phyloP scores from a whole-genome alignment of 2,329 filamentous ascomycete genomes.

The Pseudonectria buxi region DNA sequence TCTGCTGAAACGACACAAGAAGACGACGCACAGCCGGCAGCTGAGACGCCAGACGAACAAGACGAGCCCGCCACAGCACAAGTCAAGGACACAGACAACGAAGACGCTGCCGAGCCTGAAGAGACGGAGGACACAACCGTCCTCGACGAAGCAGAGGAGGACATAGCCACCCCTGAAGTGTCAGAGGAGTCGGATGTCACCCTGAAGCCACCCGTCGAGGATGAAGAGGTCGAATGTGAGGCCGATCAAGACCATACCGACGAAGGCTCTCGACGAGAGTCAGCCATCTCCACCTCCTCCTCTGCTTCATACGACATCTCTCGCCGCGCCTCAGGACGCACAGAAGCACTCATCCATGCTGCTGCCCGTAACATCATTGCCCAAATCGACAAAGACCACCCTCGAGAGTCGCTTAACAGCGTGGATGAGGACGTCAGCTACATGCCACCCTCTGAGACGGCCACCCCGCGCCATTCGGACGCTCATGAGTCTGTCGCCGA shows the following conservation, averaged over 20 bases:
- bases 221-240: too few relatives aligned
- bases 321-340: slow-evolving; percentile 36
- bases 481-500: slow-evolving; percentile 16
- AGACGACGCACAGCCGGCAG: not conserved
- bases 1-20: too few relatives aligned
- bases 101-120: too few relatives aligned
- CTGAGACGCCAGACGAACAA: not conserved
- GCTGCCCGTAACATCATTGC: slow-evolving; percentile 46
- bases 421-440: slow-evolving; percentile 1
- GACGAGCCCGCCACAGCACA: too few relatives aligned
- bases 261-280: slow-evolving; percentile 14
- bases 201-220: too few relatives aligned
- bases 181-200: too few relatives aligned
- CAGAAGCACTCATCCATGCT: slow-evolving; percentile 47
- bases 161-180: too few relatives aligned
- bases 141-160: too few relatives aligned
- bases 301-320: slow-evolving; percentile 17
- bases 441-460: not conserved
- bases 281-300: slow-evolving; percentile 17
- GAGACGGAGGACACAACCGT: too few relatives aligned
- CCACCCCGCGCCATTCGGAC: slow-evolving; percentile 19
- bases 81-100: too few relatives aligned
- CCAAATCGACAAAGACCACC: slow-evolving; percentile 34
- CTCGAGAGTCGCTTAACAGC: slow-evolving; percentile 1
- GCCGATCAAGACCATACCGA: slow-evolving; percentile 16